Evolutionary conservation across 108 stramenopile species (phyloP), one percentile per base, ranked within the genome.

Genomic region (Cyclostephanos invisitatus): DNA sequence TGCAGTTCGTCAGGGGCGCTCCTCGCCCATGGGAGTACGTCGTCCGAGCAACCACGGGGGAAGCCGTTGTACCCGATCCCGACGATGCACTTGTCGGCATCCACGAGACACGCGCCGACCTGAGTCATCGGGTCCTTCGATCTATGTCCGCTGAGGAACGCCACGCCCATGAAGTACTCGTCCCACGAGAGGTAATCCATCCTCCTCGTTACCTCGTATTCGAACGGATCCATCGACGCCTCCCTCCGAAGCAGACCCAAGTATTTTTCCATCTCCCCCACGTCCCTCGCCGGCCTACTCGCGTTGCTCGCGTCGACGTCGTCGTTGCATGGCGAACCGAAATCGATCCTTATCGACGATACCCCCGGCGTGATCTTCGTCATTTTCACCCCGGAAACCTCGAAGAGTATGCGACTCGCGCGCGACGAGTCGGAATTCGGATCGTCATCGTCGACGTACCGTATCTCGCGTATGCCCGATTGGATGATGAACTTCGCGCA

Each of bases 21-120:
- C 47, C 89, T 72, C 25, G 90, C 86, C 98, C 98, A 99, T 2
- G 98, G 98, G 60, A 99, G 75, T 14, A 59, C 60, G 37, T 97
- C 96, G 72, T 99, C 98, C 51, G 83, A 83, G 71, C 97, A 98
- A 1, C 96, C 96, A 20, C 86, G 70, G 5, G 98, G 98, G 64
- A 99, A 98, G 6, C 98, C 98, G 70, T 99, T 99, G 86, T 99
- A 99, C 8, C 98, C 98, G 25, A 99, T 85, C 7, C 96, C 97
- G 25, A 99, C 87, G 63, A 99, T 98, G 29, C 92, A 84, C 29
- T 86, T 88, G 38, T 79, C 44, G 11, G 24, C 35, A 62, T 83
- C 78, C 29, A 94, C 93, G 67, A 93, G 85, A 44, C 92, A 96
- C 9, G 96, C 93, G n/a, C 93, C 93, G 21, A 98, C 97, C 79